A percentile compares a stretch with the other conserved stretches of the same genome.
Evolutionary conservation across 805 yeast species (phyloP).

Genomic region (Pichia thaimueangensis): DNA sequence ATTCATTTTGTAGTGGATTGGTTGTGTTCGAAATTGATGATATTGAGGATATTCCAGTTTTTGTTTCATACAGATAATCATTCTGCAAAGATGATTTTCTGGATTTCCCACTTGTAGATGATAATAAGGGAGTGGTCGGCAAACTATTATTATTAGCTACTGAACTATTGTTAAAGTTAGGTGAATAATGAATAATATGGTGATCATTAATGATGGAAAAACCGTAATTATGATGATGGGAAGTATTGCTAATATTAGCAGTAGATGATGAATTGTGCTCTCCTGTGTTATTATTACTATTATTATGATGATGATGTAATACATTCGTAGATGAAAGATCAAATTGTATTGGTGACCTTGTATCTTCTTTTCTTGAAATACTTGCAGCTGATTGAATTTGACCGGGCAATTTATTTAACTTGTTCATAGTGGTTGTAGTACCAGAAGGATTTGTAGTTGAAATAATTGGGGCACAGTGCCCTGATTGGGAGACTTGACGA

Average conservation of each 20-base stretch:
- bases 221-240: too few relatives aligned
- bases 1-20: too few relatives aligned
- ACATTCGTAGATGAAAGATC: neutral
- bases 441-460: conserved; percentile 1
- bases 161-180: too few relatives aligned
- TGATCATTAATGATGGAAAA: neutral
- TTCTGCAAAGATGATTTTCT: conserved; percentile 5
- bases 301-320: neutral
- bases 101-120: conserved; percentile 1
- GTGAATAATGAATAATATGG: neutral
- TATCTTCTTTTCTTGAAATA: conserved; percentile 6
- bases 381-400: neutral
- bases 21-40: conserved; percentile 6
- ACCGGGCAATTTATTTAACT: conserved; percentile 1
- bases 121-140: conserved; percentile 7
- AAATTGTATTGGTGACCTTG: conserved; percentile 1
- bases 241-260: too few relatives aligned
- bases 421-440: conserved; percentile 11
- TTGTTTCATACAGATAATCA: conserved; percentile 2
- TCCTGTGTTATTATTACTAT: neutral
- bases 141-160: neutral
- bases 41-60: conserved; percentile 11
- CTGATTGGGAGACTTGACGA: neutral
- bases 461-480: neutral
- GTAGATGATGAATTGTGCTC: too few relatives aligned